Base-by-base conservation (phyloP, 768 basidiomycete genomes). In the Russula sp. region DNA sequence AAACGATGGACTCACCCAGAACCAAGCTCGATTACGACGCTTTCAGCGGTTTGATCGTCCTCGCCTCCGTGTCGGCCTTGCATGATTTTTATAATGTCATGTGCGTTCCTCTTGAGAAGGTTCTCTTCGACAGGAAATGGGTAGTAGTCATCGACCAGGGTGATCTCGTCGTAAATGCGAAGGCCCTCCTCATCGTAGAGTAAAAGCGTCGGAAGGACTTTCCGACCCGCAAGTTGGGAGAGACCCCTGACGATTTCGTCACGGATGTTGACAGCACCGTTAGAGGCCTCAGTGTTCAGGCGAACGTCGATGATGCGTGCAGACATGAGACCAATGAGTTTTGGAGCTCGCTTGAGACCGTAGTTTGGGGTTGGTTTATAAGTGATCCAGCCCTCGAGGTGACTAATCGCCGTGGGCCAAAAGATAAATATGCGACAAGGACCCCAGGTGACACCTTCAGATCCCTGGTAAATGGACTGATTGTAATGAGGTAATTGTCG, bases 181-280 rank as follows among this genome's bases (percentile, higher is more conserved):
- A 99, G 78, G 0, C 97, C 97, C 22, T 76, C 79, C 69, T 95
- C 88, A 66, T 93, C 85, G 74, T 98, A 98, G 10, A 97, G 78
- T 11, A 94, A 79, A 72, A 91, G 75, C 0, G 92, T 94, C 7
- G 94, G 93, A 22, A 97, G 73, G 32, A 78, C 75, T 71, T 85
- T 87, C 65, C 81, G 72, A 51, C 83, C 82, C 1, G 67, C 62
- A 2, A 85, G 81, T 25, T 76, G 79, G 55, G 72, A 73, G 8
- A 92, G 79, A 18, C 88, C 87, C 29, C 73, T 72, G 45, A 81
- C 56, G 51, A 91, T 78, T 48, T 83, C 71, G 47, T 76, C 69
- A 20, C 74, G 68, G 51, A 84, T 71, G 69, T 68, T 58, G 57
- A 55, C 53, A 35, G 63, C 61, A 45, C 59, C 63, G 47, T 79